These are phyloP conservation scores for Borealophlyctis nickersoniae DNA, from an alignment of 192 early-diverging fungal species.

Conservation along the genomic window DNA sequence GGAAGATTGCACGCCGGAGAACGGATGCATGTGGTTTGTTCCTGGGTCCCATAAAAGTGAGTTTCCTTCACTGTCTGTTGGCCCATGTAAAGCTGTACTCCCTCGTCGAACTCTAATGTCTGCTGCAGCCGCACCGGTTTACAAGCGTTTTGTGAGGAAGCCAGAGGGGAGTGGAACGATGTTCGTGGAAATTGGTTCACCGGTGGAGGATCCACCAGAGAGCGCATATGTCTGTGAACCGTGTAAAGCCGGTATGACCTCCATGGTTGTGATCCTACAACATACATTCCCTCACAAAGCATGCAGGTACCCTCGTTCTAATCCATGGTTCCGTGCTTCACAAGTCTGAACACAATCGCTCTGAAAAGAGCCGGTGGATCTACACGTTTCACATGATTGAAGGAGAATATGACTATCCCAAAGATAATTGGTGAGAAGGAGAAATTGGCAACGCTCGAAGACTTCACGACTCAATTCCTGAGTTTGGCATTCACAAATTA, in stretches of 20 bases:
- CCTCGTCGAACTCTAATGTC: too few species aligned
- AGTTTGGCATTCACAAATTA: too few species aligned
- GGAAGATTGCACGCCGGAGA: slow-evolving; percentile 81
- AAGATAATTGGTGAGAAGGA: slow-evolving; percentile 84
- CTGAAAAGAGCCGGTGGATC: slow-evolving; percentile 76
- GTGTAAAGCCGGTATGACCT: slow-evolving; percentile 44
- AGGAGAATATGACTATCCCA: slow-evolving; percentile 63
- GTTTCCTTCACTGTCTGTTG: too few species aligned
- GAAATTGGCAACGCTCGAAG: too few species aligned
- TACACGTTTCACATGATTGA: slow-evolving; percentile 97
- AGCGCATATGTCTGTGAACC: slow-evolving; percentile 59
- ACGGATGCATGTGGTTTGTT: slow-evolving; percentile 84
- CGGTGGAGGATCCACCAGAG: slow-evolving; percentile 50
- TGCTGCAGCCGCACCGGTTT: slow-evolving; percentile 54
- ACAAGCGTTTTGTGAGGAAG: slow-evolving; percentile 63
- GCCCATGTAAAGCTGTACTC: too few species aligned
- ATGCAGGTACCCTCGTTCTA: slow-evolving; percentile 71
- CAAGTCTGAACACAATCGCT: slow-evolving; percentile 76
- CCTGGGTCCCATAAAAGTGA: slow-evolving; percentile 78
- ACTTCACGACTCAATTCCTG: too few species aligned
- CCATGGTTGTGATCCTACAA: neutral
- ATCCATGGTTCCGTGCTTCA: slow-evolving; percentile 87
- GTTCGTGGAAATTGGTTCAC: slow-evolving; percentile 49
- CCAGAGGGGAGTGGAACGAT: slow-evolving; percentile 53
- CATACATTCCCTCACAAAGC: neutral